Base-by-base conservation (phyloP, 768 basidiomycete genomes). In the Serendipita sp. region DNA sequence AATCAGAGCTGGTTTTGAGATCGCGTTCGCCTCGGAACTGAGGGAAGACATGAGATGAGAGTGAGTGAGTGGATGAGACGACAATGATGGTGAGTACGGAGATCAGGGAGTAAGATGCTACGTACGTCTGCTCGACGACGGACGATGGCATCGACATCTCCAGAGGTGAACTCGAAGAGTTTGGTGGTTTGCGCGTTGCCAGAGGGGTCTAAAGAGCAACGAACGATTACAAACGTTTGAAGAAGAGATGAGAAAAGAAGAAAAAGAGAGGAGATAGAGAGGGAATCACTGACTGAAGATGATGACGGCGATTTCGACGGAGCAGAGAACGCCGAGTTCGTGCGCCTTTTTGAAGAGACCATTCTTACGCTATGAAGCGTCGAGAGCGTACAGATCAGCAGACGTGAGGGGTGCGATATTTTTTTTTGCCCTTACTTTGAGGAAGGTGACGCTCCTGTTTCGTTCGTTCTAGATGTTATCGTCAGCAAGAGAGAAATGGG, bases 401-500 rank as follows among this genome's bases (percentile, higher is more conserved):
- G n/a, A n/a, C n/a, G n/a, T n/a, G 42, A 42, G 26, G 44, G 42
- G n/a, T 50, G 51, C 31, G 62, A 41, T 38, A 31, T 51, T n/a
- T 45, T 42, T 28, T 61, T 48, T 31, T 65, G 28, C 48, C 61
- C 78, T 68, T 76, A 80, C 89, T 83, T 90, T 91, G 76, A 90
- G 77, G 79, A 90, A 91, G 68, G 89, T 91, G 72, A 91, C 89
- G 65, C 87, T 86, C 68, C 89, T 85, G 73, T 90, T 91, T 75
- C 89, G 84, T 75, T 91, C 89, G 76, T 91, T 86, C 88, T 91
- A n/a, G n/a, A n/a, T n/a, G n/a, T n/a, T n/a, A n/a, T n/a, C n/a
- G n/a, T n/a, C n/a, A n/a, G n/a, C n/a, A n/a, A n/a, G n/a, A n/a
- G n/a, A n/a, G n/a, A n/a, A n/a, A n/a, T n/a, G n/a, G n/a, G n/a